Conservation (phyloP, 2,329 filamentous ascomycete species). For the Phaeosphaeria sp. region DNA sequence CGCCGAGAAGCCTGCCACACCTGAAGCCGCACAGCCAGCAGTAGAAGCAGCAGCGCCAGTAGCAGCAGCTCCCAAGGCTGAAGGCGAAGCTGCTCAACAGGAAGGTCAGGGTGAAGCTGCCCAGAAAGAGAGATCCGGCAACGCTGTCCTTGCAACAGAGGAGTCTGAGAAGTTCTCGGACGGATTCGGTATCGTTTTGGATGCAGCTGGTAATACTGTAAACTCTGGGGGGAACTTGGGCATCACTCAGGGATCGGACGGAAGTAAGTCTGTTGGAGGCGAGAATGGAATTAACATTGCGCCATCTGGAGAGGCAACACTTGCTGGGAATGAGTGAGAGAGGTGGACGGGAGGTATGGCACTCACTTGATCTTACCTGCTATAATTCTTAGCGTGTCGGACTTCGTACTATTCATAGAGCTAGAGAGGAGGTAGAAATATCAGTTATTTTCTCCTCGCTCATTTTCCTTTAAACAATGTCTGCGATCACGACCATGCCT, state of each 20-base stretch:
- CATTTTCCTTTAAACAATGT: no score
- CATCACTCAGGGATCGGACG: constrained; percentile 41
- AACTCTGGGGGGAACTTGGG: constrained; percentile 43
- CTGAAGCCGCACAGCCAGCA: constrained; percentile 11
- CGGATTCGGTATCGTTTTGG: constrained; percentile 34
- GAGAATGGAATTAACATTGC: constrained; percentile 41
- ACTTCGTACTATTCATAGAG: no score
- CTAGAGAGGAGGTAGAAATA: no score
- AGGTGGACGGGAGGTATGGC: not conserved
- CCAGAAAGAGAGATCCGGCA: constrained; percentile 18
- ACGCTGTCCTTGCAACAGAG: constrained; percentile 37
- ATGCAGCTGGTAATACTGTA: constrained; percentile 27
- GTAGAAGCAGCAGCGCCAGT: constrained; percentile 28
- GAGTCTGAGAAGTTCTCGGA: constrained; percentile 41
- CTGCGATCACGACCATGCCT: no score
- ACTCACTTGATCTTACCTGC: not conserved
- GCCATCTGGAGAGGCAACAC: constrained; percentile 29
- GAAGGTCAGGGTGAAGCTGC: constrained; percentile 12
- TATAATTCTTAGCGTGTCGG: no score
- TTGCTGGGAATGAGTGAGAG: constrained; percentile 22
- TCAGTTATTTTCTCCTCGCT: no score
- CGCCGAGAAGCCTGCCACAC: constrained; percentile 6
- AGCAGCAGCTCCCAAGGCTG: constrained; percentile 20
- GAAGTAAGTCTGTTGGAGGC: constrained; percentile 39
- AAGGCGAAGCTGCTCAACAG: constrained; percentile 1